Percentiles rank a stretch among this genome's conserved stretches.
phyloP scores from a whole-genome alignment of 2,329 filamentous ascomycete genomes.

The Stachybotrys chartarum region DNA sequence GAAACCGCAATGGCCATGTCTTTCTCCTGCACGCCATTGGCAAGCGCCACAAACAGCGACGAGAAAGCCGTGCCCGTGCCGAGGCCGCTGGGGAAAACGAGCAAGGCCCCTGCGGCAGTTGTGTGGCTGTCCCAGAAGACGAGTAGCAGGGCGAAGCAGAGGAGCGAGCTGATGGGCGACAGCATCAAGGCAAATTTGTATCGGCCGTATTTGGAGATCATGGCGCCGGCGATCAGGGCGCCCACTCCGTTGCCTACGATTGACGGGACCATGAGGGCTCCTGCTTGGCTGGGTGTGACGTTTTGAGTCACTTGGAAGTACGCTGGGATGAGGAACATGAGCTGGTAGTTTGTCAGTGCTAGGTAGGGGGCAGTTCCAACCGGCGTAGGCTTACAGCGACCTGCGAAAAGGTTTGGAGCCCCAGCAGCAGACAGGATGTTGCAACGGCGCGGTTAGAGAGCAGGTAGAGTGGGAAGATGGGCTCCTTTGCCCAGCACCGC shows the following conservation, averaged over 20 bases:
- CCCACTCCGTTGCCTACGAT: constrained; percentile 2
- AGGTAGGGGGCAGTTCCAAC: not conserved
- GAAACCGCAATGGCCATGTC: not conserved
- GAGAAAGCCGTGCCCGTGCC: constrained; percentile 3
- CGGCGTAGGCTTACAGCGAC: constrained; percentile 1
- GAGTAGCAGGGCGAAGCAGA: not conserved
- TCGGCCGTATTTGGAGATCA: constrained; percentile 1
- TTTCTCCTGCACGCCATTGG: not conserved
- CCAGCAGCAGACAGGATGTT: constrained; percentile 2
- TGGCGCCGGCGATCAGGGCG: not conserved
- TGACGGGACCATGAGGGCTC: constrained; percentile 1
- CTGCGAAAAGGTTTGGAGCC: constrained; percentile 3
- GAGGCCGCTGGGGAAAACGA: constrained; percentile 3
- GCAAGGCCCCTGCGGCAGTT: not conserved
- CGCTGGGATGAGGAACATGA: constrained; percentile 5
- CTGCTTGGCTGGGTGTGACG: not conserved
- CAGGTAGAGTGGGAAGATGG: constrained; percentile 3
- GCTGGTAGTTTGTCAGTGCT: not conserved
- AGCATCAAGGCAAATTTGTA: not conserved
- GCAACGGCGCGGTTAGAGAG: constrained; percentile 1
- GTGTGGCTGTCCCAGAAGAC: constrained; percentile 1
- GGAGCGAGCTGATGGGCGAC: not conserved
- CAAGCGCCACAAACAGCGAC: not conserved
- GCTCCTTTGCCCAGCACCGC: constrained; percentile 1
- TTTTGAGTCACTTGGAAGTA: constrained; percentile 5